phyloP scores from a whole-genome alignment of 1,284 basidiomycete genomes.

The Athelia psychrophila region DNA sequence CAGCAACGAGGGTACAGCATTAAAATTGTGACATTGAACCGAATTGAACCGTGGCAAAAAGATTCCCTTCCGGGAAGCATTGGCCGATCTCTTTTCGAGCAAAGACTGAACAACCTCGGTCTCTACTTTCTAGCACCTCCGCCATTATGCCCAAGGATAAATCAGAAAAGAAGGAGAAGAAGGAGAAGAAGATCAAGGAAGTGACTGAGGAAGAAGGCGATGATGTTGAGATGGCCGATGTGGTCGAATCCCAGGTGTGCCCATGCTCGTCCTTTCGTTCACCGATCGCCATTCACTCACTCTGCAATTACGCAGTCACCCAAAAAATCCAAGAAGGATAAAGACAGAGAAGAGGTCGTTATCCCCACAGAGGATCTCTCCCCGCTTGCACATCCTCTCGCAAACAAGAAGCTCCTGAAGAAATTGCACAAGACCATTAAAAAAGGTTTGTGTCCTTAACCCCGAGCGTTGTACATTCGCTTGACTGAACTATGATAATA shows the following conservation, averaged over 20 bases:
- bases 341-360: constrained; percentile 61
- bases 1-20: too few relatives aligned
- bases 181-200: constrained; percentile 44
- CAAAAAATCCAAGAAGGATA: constrained; percentile 55
- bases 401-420: constrained; percentile 88
- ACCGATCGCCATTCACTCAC: constrained; percentile 5
- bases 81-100: constrained; percentile 1
- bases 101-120: constrained; percentile 22
- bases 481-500: constrained; percentile 1
- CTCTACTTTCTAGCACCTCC: constrained; percentile 7
- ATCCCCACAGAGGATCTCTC: constrained; percentile 82
- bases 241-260: constrained; percentile 39
- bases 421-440: constrained; percentile 93
- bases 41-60: neutral
- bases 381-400: constrained; percentile 87
- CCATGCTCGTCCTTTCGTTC: constrained; percentile 7
- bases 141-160: constrained; percentile 63
- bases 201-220: constrained; percentile 25
- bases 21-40: neutral
- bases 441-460: constrained; percentile 56
- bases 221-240: constrained; percentile 55
- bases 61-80: constrained; percentile 1
- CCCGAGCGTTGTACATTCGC: neutral
- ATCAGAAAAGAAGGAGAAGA: constrained; percentile 66
- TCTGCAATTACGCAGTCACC: constrained; percentile 34